phyloP scores from a whole-genome alignment of 2,329 filamentous ascomycete species.

The Uncinocarpus reesii region DNA sequence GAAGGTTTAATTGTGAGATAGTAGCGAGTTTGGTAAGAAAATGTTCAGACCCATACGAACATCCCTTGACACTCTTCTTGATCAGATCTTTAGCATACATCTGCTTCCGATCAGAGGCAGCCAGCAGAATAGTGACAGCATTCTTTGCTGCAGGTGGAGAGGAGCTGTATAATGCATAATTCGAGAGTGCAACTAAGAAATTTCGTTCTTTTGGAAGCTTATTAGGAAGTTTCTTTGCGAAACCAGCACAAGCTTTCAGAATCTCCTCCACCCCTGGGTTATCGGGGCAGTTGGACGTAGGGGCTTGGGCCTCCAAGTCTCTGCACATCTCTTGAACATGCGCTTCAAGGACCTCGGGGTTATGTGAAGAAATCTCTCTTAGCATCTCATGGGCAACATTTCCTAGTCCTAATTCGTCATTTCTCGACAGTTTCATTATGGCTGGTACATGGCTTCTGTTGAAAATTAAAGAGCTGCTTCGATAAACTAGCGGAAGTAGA shows the following conservation, averaged over 20 bases:
- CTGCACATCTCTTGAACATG: conserved; percentile 88
- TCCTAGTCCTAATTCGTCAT: conserved; percentile 67
- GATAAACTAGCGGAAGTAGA: conserved; percentile 70
- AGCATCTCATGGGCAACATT: conserved; percentile 76
- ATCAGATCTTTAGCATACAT: conserved; percentile 78
- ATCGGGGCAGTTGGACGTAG: conserved; percentile 56
- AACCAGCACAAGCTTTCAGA: conserved; percentile 85
- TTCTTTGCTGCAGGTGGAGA: conserved; percentile 83
- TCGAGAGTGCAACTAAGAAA: conserved; percentile 69
- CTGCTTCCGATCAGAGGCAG: conserved; percentile 64
- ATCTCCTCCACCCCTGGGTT: conserved; percentile 73
- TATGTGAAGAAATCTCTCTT: conserved; percentile 80
- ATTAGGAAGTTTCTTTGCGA: conserved; percentile 71
- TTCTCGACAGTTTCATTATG: conserved; percentile 79
- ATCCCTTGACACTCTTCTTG: conserved; percentile 62
- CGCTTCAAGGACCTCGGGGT: conserved; percentile 82
- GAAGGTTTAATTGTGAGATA: conserved; percentile 58
- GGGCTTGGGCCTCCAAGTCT: conserved; percentile 69
- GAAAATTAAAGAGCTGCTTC: conserved; percentile 73
- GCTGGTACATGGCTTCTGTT: conserved; percentile 88
- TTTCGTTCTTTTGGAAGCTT: conserved; percentile 74
- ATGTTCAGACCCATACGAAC: conserved; percentile 59
- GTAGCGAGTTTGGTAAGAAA: conserved; percentile 54
- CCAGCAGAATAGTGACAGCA: conserved; percentile 80
- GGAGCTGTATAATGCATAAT: conserved; percentile 70